These are phyloP conservation scores for Dichotomocladium elegans DNA, from an alignment of 371 early-diverging fungal genomes.

Conservation along the genomic window DNA sequence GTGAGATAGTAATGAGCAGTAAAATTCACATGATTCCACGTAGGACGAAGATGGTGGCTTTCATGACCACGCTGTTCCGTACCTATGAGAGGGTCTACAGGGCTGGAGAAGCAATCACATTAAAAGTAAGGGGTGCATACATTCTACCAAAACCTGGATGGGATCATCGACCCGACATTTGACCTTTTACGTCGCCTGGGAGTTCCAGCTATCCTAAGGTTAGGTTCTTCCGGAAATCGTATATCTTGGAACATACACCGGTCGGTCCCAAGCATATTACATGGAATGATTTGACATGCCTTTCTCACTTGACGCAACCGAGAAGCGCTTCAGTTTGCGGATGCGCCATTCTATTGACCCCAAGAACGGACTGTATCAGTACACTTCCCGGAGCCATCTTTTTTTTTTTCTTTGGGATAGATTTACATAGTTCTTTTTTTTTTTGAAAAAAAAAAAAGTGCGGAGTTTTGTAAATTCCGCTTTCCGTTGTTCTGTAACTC, in stretches of 20 bases:
- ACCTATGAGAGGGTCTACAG: neutral
- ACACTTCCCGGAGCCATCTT: constrained; percentile 14
- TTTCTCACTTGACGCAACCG: constrained; percentile 25
- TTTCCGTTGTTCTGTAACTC: no score
- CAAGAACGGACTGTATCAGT: constrained; percentile 10
- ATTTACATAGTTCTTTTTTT: no score
- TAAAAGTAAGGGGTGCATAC: neutral
- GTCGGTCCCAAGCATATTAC: constrained; percentile 38
- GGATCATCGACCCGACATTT: constrained; percentile 17
- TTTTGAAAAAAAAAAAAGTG: no score
- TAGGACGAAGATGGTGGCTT: constrained; percentile 20
- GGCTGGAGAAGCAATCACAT: neutral
- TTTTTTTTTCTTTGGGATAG: no score
- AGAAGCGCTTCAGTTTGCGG: constrained; percentile 21
- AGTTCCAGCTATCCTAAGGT: constrained; percentile 40
- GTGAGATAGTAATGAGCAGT: no score
- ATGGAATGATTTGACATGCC: constrained; percentile 24
- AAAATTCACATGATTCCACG: no score
- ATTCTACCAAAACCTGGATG: constrained; percentile 23
- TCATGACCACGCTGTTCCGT: constrained; percentile 17
- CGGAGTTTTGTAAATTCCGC: no score
- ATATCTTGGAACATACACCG: constrained; percentile 34
- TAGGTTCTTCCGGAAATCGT: constrained; percentile 7
- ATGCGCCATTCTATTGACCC: constrained; percentile 3
- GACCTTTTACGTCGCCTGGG: constrained; percentile 32